Conservation (phyloP, 2,329 filamentous ascomycete genomes). For the Apiospora sp. region DNA sequence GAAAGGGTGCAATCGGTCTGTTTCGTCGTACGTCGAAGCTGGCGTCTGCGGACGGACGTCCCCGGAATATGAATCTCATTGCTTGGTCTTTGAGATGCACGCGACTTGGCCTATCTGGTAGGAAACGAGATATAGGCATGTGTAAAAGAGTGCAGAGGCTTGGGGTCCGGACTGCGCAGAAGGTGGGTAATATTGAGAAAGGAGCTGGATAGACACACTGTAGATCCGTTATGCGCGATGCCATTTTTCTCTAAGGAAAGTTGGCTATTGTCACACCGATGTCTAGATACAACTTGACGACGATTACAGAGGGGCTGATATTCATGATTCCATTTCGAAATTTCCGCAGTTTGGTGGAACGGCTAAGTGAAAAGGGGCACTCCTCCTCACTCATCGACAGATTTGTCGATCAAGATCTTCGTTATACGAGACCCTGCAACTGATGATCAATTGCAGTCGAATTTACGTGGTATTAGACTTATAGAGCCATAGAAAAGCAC, state of each 20-base stretch:
- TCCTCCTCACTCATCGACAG: neutral
- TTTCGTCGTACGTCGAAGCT: too few species aligned
- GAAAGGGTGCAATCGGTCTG: too few species aligned
- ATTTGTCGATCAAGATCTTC: neutral
- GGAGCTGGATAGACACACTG: neutral
- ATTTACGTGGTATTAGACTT: neutral
- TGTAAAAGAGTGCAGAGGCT: too few species aligned
- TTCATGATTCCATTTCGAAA: neutral
- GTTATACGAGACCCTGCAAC: neutral
- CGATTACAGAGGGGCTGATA: neutral
- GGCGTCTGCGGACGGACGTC: too few species aligned
- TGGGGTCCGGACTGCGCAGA: too few species aligned
- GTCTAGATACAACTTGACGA: neutral
- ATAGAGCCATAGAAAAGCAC: neutral
- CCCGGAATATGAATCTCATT: too few species aligned
- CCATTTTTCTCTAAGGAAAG: neutral
- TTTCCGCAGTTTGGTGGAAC: neutral
- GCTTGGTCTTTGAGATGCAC: too few species aligned
- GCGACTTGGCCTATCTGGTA: too few species aligned
- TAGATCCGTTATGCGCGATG: neutral
- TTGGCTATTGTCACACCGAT: neutral
- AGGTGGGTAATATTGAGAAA: neutral
- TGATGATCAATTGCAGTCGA: neutral
- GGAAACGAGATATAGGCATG: too few species aligned
- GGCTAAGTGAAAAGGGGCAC: neutral